Conservation (phyloP, 2,329 filamentous ascomycete genomes). For the Geosmithia putterillii region DNA sequence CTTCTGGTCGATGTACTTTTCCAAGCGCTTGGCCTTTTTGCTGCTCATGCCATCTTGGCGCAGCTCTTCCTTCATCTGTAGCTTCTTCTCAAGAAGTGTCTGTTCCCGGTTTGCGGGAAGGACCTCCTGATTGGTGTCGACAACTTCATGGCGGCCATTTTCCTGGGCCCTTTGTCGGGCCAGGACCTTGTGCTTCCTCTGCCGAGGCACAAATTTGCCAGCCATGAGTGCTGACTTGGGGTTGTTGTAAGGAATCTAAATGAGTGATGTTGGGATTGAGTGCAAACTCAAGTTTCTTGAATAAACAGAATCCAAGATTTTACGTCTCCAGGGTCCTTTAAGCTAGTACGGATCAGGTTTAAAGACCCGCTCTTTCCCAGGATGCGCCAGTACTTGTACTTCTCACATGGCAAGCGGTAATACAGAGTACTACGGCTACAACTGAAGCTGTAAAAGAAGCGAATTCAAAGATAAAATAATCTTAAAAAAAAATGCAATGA, state of each 20-base stretch:
- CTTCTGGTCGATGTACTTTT: constrained; percentile 75
- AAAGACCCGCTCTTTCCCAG: too few species aligned
- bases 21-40: constrained; percentile 54
- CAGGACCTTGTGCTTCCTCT: constrained; percentile 57
- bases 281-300: too few species aligned
- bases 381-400: too few species aligned
- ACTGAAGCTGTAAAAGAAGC: too few species aligned
- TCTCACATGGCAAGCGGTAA: too few species aligned
- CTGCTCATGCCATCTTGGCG: constrained; percentile 40
- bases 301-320: too few species aligned
- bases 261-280: neutral
- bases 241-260: neutral
- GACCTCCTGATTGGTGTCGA: constrained; percentile 22
- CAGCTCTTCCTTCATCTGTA: constrained; percentile 25
- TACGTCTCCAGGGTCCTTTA: too few species aligned
- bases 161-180: constrained; percentile 45
- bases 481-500: too few species aligned
- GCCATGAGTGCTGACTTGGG: too few species aligned
- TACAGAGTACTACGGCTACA: too few species aligned
- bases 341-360: too few species aligned
- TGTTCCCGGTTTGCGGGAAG: constrained; percentile 19
- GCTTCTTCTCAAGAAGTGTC: constrained; percentile 38
- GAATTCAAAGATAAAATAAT: too few species aligned
- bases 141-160: constrained; percentile 25
- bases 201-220: constrained; percentile 46